A percentile compares a stretch with the other conserved stretches of the same genome.
These are phyloP conservation scores for Henningerozyma blattae DNA, from an alignment of 805 yeast species.

Conservation along the genomic window DNA sequence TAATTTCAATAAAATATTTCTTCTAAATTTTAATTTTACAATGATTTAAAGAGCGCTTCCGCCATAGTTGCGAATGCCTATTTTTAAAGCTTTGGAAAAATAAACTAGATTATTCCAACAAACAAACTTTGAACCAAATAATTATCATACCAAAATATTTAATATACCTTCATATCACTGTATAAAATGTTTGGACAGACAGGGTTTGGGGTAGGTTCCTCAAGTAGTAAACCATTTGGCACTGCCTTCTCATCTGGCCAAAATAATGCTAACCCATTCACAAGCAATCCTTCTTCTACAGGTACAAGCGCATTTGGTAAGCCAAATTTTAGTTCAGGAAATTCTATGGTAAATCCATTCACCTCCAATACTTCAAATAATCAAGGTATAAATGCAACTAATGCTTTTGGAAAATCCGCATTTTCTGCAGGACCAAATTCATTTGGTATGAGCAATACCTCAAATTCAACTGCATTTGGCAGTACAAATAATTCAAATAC, in stretches of 20 bases:
- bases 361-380: not conserved
- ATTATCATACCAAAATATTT: too few species aligned
- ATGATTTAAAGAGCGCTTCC: too few species aligned
- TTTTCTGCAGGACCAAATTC: slow-evolving; percentile 1
- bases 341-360: too few species aligned
- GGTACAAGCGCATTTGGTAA: slow-evolving; percentile 8
- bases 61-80: too few species aligned
- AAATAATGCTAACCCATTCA: not conserved
- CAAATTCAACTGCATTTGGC: slow-evolving; percentile 1
- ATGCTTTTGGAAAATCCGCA: slow-evolving; percentile 15
- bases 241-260: not conserved
- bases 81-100: too few species aligned
- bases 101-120: too few species aligned
- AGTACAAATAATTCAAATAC: not conserved
- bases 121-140: too few species aligned
- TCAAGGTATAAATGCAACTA: slow-evolving; percentile 1
- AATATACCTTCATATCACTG: too few species aligned
- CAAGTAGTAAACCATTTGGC: not conserved
- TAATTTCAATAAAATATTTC: too few species aligned
- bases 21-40: too few species aligned
- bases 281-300: not conserved
- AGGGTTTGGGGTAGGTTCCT: not conserved
- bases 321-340: slow-evolving; percentile 15
- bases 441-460: not conserved
- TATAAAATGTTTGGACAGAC: slow-evolving; percentile 1